Evolutionary conservation across 495 filamentous ascomycete species (phyloP).

Genomic region (Parathielavia appendiculata): DNA sequence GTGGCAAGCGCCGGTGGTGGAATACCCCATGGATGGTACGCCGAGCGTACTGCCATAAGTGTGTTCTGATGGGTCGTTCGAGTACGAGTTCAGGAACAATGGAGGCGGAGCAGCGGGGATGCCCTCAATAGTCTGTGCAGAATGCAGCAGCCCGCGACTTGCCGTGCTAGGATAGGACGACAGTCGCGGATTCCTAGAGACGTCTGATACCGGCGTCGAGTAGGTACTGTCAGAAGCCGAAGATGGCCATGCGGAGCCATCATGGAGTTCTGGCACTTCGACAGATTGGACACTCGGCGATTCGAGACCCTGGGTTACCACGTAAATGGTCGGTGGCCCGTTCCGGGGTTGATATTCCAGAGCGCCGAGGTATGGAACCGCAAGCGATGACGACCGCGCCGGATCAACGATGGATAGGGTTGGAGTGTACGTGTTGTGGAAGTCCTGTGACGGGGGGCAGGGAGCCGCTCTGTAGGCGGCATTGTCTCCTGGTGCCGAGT

Average conservation of each 20-base stretch:
- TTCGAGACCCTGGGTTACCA: slow-evolving; percentile 21
- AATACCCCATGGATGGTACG: slow-evolving; percentile 10
- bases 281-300: slow-evolving; percentile 18
- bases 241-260: slow-evolving; percentile 45
- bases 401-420: slow-evolving; percentile 19
- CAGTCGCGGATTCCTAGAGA: slow-evolving; percentile 12
- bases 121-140: slow-evolving; percentile 24
- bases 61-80: slow-evolving; percentile 5
- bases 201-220: slow-evolving; percentile 45
- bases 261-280: slow-evolving; percentile 29
- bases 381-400: slow-evolving; percentile 7
- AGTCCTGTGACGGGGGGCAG: slow-evolving; percentile 8
- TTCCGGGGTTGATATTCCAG: slow-evolving; percentile 22
- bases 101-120: slow-evolving; percentile 21
- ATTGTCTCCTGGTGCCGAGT: not conserved
- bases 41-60: slow-evolving; percentile 23
- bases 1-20: not conserved
- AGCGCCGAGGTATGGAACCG: not conserved
- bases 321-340: slow-evolving; percentile 16
- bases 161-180: slow-evolving; percentile 24
- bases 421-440: slow-evolving; percentile 15
- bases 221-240: slow-evolving; percentile 47
- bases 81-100: slow-evolving; percentile 21
- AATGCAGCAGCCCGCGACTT: slow-evolving; percentile 25
- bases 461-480: not conserved